Conservation (phyloP, 2,329 filamentous ascomycete species). For the Claviceps pazoutovae region DNA sequence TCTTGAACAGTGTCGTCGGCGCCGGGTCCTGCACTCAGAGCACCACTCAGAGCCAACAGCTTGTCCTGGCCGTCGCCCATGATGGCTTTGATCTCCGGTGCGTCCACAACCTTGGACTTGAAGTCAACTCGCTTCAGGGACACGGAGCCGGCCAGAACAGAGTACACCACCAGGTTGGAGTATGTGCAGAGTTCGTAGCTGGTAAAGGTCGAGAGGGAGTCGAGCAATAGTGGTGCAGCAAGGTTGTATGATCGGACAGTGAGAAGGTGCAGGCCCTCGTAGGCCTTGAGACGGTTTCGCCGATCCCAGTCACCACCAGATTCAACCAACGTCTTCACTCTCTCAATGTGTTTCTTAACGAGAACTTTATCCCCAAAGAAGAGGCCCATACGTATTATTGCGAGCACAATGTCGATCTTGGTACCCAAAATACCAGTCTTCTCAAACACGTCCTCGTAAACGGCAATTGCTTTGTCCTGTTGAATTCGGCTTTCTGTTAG, state of each 20-base stretch:
- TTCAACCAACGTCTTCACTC: slow-evolving; percentile 80
- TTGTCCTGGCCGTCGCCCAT: slow-evolving; percentile 83
- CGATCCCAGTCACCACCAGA: slow-evolving; percentile 97
- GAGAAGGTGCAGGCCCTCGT: slow-evolving; percentile 86
- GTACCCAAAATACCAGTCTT: slow-evolving; percentile 94
- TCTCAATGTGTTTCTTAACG: slow-evolving; percentile 87
- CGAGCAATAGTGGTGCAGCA: slow-evolving; percentile 83
- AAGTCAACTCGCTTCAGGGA: slow-evolving; percentile 95
- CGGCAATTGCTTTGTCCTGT: slow-evolving; percentile 84
- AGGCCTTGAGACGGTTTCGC: slow-evolving; percentile 95
- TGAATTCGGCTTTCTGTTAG: not conserved
- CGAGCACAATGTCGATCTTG: slow-evolving; percentile 93
- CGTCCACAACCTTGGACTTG: slow-evolving; percentile 97
- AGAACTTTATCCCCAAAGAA: slow-evolving; percentile 91
- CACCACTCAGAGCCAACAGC: slow-evolving; percentile 66
- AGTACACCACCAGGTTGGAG: slow-evolving; percentile 86
- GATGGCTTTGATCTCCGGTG: slow-evolving; percentile 95
- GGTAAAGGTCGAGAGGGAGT: slow-evolving; percentile 95
- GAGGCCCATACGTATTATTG: slow-evolving; percentile 86
- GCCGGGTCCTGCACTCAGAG: slow-evolving; percentile 66
- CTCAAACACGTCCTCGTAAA: slow-evolving; percentile 86
- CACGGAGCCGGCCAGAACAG: slow-evolving; percentile 84
- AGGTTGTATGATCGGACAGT: slow-evolving; percentile 83
- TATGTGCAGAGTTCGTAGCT: slow-evolving; percentile 98
- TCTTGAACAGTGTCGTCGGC: slow-evolving; percentile 63